Evolutionary conservation across 139 green algal species (phyloP).

Genomic region (Chlorella sp.): DNA sequence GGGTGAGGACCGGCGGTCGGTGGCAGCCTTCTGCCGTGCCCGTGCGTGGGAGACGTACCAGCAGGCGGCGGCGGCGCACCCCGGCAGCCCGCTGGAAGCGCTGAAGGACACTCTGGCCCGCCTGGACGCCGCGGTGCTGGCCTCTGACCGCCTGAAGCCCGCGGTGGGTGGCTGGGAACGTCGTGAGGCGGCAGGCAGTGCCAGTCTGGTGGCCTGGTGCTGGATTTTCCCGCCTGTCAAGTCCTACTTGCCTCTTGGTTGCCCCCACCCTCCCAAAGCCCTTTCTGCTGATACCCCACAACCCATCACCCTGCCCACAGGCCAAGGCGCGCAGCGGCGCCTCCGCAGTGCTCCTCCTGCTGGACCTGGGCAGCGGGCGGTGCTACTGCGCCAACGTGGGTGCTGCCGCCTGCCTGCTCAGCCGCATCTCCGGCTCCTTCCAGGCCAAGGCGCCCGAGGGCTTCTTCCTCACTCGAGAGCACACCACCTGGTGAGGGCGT

Average conservation of each 20-base stretch:
- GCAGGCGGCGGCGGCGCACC: background rate
- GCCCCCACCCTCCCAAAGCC: no score
- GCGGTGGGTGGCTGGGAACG: background rate
- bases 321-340: slow-evolving; percentile 28
- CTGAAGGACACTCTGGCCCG: slow-evolving; percentile 8
- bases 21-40: slow-evolving; percentile 13
- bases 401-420: slow-evolving; percentile 21
- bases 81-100: background rate
- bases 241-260: no score
- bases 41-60: slow-evolving; percentile 17
- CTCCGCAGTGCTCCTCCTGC: background rate
- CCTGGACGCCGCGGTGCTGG: slow-evolving; percentile 10
- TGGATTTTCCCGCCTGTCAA: no score
- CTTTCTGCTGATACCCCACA: no score
- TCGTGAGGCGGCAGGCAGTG: no score
- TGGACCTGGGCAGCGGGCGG: slow-evolving; percentile 18
- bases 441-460: slow-evolving; percentile 25
- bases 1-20: background rate
- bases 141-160: background rate
- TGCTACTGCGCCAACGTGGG: slow-evolving; percentile 33
- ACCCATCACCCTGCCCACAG: background rate
- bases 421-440: slow-evolving; percentile 31
- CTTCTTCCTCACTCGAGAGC: slow-evolving; percentile 25
- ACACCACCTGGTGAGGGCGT: slow-evolving; percentile 3
- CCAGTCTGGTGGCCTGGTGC: no score